phyloP scores from a whole-genome alignment of 257 asterid genomes.

The Rubia yunnanensis region DNA sequence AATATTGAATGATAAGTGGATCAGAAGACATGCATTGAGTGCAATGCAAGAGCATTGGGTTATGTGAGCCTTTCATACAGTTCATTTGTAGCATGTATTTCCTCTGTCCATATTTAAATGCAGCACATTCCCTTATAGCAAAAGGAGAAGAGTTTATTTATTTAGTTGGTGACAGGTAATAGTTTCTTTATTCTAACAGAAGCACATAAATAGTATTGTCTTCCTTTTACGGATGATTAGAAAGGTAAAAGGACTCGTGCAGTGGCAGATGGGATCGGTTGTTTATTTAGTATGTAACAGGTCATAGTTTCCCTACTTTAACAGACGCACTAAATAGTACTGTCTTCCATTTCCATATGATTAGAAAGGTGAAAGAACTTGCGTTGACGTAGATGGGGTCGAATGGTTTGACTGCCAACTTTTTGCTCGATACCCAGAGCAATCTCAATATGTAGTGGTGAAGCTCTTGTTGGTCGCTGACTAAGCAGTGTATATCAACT shows the following conservation, averaged over 20 bases:
- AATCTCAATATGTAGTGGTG: not conserved
- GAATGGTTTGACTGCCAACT: not conserved
- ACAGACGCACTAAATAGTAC: not conserved
- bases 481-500: not conserved
- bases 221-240: not conserved
- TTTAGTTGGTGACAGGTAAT: not conserved
- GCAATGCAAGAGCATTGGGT: not conserved
- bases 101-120: too few relatives aligned
- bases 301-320: not conserved
- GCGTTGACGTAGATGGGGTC: too few relatives aligned
- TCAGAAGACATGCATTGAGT: not conserved
- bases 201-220: not conserved
- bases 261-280: not conserved
- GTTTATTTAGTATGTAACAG: not conserved
- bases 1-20: not conserved
- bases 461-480: not conserved
- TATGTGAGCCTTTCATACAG: not conserved
- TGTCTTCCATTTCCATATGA: not conserved
- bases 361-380: too few relatives aligned
- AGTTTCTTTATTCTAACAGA: not conserved
- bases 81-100: not conserved
- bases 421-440: not conserved
- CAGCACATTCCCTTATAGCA: not conserved
- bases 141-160: not conserved
- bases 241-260: not conserved